A percentile compares a stretch with the other conserved stretches of the same genome.
These are phyloP conservation scores for Scenedesmus sp. DNA, from an alignment of 163 green algal genomes.

Conservation along the genomic window DNA sequence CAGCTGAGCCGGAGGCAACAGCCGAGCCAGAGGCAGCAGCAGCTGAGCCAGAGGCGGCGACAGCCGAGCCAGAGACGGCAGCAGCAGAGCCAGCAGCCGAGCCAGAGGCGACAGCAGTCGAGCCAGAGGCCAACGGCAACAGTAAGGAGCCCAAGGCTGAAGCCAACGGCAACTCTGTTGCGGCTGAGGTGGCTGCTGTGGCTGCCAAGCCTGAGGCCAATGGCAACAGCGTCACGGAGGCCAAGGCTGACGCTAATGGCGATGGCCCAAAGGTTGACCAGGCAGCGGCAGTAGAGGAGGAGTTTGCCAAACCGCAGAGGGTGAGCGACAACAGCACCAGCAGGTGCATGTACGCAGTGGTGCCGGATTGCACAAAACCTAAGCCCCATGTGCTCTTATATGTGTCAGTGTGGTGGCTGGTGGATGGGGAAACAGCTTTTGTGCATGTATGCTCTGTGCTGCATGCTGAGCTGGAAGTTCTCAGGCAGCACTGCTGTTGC, in stretches of 20 bases:
- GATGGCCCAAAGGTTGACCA: not conserved
- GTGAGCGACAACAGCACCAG: not conserved
- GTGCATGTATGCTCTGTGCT: not conserved
- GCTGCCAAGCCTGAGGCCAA: not conserved
- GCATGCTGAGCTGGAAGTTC: not conserved
- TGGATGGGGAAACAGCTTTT: not conserved
- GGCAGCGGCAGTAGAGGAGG: not conserved
- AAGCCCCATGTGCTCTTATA: not conserved
- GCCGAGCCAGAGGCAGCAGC: not conserved
- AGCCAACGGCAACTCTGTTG: not conserved
- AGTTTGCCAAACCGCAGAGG: not conserved
- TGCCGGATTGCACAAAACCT: too few relatives aligned
- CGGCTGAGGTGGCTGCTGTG: not conserved
- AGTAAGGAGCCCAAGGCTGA: constrained; percentile 17
- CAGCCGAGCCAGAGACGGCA: not conserved
- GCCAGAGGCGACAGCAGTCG: not conserved
- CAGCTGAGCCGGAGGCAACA: not conserved
- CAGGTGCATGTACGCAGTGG: not conserved
- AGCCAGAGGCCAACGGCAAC: not conserved
- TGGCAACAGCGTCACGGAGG: not conserved
- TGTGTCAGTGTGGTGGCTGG: not conserved
- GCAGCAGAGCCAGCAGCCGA: not conserved
- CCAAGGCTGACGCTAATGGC: constrained; percentile 7
- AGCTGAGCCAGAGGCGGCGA: not conserved
- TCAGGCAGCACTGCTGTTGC: not conserved